Base-by-base conservation (phyloP, 1,284 basidiomycete species). In the Naganishia albida region DNA sequence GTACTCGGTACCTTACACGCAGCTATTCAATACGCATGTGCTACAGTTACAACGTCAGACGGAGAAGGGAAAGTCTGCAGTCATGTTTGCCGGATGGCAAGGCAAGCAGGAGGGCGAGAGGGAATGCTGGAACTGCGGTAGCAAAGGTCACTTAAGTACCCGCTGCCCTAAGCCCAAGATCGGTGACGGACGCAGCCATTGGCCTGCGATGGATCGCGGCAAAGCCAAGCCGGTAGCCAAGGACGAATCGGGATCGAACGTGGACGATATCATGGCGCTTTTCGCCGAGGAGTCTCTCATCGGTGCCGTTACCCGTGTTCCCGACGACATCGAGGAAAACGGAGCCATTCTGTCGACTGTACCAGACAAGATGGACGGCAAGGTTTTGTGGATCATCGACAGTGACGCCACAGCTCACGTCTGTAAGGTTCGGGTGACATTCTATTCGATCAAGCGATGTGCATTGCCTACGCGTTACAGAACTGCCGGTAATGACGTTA, bases 351-450 rank as follows among this genome's bases (percentile, higher is more conserved):
- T 63, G 8, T 39, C 62, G 7, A 39, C 50, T n/a, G 18, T 54
- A 48, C 49, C 40, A 23, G 20, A 30, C 10, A 18, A 20, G 4
- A 28, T 42, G 26, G 12, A 30, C 26, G 52, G 52, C 50, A 63
- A 40, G n/a, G 55, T 64, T 26, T 0, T 55, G 16, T 64, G 62
- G 62, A n/a, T 56, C n/a, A 42, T 64, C 40, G 62, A 64, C 39
- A 40, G 20, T 39, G 53, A 52, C 28, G 62, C 62, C 28, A 64
- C 28, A 25, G 43, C 46, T 23, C 62, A 64, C 20, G 53, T 64
- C 26, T 64, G 62, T 43, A 56, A 50, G 7, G 53, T 49, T 18
- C n/a, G 23, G 3, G 13, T 10, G 12, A 52, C 53, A 2, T 64
- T 64, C 62, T 39, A 25, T 7, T 34, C 34, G 30, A 23, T 55